phyloP scores from a whole-genome alignment of 495 filamentous ascomycete genomes.

The Neurospora pannonica region DNA sequence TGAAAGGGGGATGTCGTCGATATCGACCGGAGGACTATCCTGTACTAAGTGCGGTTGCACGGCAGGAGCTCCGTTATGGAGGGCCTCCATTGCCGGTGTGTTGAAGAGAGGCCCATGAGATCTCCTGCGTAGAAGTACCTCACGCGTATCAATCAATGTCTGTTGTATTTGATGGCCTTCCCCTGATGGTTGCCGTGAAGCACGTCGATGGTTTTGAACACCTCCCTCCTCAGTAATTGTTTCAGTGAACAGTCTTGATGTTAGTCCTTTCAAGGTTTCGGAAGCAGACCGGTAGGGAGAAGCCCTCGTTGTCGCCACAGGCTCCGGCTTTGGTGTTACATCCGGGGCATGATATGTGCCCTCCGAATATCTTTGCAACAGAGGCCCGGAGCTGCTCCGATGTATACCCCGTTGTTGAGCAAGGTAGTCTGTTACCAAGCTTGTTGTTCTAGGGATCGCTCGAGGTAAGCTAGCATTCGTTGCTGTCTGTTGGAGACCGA shows the following conservation, averaged over 20 bases:
- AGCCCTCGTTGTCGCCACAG: background rate
- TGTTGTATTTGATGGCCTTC: background rate
- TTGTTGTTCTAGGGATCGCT: constrained; percentile 24
- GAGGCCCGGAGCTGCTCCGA: constrained; percentile 13
- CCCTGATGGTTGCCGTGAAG: background rate
- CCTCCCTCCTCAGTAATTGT: constrained; percentile 31
- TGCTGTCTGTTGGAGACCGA: constrained; percentile 62
- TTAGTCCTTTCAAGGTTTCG: constrained; percentile 7
- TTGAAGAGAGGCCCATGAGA: constrained; percentile 17
- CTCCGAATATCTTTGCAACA: constrained; percentile 13
- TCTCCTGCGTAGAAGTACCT: constrained; percentile 48
- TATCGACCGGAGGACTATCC: constrained; percentile 21
- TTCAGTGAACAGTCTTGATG: constrained; percentile 19
- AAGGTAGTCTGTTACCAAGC: constrained; percentile 20
- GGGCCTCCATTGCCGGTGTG: constrained; percentile 14
- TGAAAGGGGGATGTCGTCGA: constrained; percentile 67
- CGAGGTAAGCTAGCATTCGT: constrained; percentile 36
- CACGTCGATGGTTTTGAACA: constrained; percentile 5
- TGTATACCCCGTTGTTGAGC: constrained; percentile 1
- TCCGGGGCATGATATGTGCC: background rate
- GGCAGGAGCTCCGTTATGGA: constrained; percentile 11
- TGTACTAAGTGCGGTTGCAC: constrained; percentile 5
- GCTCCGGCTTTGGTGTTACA: constrained; percentile 4
- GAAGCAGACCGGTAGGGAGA: constrained; percentile 13
- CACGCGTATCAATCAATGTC: constrained; percentile 57